These are phyloP conservation scores for Elaphomyces granulatus DNA, from an alignment of 495 filamentous ascomycete species.

Conservation along the genomic window DNA sequence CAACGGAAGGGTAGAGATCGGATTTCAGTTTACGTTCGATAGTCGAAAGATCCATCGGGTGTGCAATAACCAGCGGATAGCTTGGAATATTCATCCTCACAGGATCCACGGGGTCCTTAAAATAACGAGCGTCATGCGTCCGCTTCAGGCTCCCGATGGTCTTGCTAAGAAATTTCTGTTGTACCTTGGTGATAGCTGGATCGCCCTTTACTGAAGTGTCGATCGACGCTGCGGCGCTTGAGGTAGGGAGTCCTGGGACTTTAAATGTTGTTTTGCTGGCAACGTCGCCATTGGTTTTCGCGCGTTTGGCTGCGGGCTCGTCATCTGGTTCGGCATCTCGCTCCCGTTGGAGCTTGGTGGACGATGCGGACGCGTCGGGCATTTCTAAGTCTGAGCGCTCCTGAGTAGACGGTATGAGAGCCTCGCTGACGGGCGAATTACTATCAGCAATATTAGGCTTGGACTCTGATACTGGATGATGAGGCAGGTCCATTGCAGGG, in stretches of 20 bases:
- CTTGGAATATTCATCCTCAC: conserved; percentile 50
- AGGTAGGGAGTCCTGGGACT: conserved; percentile 20
- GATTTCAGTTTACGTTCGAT: conserved; percentile 70
- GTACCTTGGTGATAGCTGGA: conserved; percentile 35
- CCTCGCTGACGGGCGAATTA: conserved; percentile 1
- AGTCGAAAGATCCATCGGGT: conserved; percentile 68
- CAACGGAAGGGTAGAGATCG: conserved; percentile 46
- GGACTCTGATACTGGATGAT: not conserved
- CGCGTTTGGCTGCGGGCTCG: conserved; percentile 65
- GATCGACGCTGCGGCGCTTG: conserved; percentile 13
- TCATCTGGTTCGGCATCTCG: conserved; percentile 55
- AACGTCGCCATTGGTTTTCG: conserved; percentile 43
- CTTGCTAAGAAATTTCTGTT: conserved; percentile 41
- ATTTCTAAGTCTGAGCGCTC: conserved; percentile 25
- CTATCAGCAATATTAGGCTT: no score
- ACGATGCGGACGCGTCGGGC: conserved; percentile 24
- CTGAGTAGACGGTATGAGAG: conserved; percentile 7
- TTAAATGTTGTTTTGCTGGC: conserved; percentile 19
- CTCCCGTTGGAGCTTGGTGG: conserved; percentile 48
- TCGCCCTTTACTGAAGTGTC: conserved; percentile 6
- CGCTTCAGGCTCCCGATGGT: conserved; percentile 60
- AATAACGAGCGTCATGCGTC: conserved; percentile 57
- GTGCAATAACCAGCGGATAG: conserved; percentile 55
- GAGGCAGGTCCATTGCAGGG: no score
- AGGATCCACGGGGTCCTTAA: conserved; percentile 60